Base-by-base conservation (phyloP, 2,329 filamentous ascomycete genomes). In the Zopfia rhizophila region DNA sequence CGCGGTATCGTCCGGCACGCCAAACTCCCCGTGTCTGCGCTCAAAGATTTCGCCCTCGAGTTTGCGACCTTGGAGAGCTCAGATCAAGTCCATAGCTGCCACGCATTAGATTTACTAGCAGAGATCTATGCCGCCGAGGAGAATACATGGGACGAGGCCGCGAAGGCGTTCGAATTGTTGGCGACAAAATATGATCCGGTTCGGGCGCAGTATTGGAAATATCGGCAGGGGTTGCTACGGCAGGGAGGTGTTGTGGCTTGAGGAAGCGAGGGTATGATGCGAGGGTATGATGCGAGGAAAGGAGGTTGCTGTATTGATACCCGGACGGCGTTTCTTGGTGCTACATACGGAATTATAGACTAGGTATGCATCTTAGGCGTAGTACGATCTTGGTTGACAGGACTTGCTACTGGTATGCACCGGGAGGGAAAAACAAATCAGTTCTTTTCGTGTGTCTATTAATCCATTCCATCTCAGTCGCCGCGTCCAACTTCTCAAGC, bases 161-260 rank as follows among this genome's bases (percentile, higher is more conserved):
- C 79, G 41, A 73, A 84, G 64, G 91, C 88, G 50, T 73, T 97
- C 62, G 82, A 82, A 46, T 76, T 95, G 51, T 71, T 99, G 63
- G 88, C 84, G 35, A 85, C 88, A 64, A 92, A 87, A 76, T 99
- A 91, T 82, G 94, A 99, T 78, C 90, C 90, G 5, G 88, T 99
- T 49, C 81, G 94, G 46, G 87, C 86, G 55, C 93, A 92, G 55
- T 99, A 97, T 74, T 99, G 94, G 94, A 86, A 89, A 62, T 96
- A 89, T 75, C 80, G 83, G 65, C 85, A 84, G 42, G 54, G 55
- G 16, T 40, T 65, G 46, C 55, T 72, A 23, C 58, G 58, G n/a
- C 53, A 63, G 38, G 43, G 62, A 19, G 48, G 53, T 19, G 54
- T 53, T 12, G 56, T 53, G 47, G 59, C 60, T 28, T 68, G 54